Evolutionary conservation across 2,329 filamentous ascomycete genomes (phyloP).

Genomic region (Venturia oleaginea): DNA sequence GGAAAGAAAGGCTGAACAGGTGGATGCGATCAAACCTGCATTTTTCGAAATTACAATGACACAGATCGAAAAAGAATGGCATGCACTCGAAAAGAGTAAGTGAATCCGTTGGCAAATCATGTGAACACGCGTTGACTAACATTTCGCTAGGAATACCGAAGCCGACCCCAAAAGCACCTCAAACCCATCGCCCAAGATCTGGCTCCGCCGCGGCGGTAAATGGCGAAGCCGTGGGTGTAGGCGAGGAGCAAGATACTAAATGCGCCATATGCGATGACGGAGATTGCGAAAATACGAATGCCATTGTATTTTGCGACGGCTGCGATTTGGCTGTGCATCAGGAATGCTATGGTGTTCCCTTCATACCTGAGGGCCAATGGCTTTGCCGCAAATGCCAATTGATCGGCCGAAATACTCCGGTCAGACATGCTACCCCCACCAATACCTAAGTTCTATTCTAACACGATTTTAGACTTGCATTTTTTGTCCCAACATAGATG

Average conservation of each 20-base stretch:
- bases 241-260: slow-evolving; percentile 93
- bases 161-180: slow-evolving; percentile 89
- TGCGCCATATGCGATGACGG: slow-evolving; percentile 97
- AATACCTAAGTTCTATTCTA: slow-evolving; percentile 15
- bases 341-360: slow-evolving; percentile 97
- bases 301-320: slow-evolving; percentile 97
- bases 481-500: slow-evolving; percentile 95
- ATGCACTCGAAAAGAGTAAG: slow-evolving; percentile 77
- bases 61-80: slow-evolving; percentile 98
- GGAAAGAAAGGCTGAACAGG: slow-evolving; percentile 62
- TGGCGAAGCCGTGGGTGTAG: slow-evolving; percentile 69
- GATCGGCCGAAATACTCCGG: slow-evolving; percentile 81
- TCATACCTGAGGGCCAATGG: slow-evolving; percentile 98
- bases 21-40: slow-evolving; percentile 80
- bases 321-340: slow-evolving; percentile 97
- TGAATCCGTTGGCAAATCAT: not conserved
- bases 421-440: slow-evolving; percentile 37
- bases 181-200: slow-evolving; percentile 85
- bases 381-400: slow-evolving; percentile 93
- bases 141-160: slow-evolving; percentile 64
- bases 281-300: slow-evolving; percentile 99
- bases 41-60: slow-evolving; percentile 97
- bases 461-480: slow-evolving; percentile 64
- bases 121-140: not conserved
- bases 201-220: slow-evolving; percentile 94